phyloP scores from a whole-genome alignment of 2,329 filamentous ascomycete species.

The Fusarium sororula region DNA sequence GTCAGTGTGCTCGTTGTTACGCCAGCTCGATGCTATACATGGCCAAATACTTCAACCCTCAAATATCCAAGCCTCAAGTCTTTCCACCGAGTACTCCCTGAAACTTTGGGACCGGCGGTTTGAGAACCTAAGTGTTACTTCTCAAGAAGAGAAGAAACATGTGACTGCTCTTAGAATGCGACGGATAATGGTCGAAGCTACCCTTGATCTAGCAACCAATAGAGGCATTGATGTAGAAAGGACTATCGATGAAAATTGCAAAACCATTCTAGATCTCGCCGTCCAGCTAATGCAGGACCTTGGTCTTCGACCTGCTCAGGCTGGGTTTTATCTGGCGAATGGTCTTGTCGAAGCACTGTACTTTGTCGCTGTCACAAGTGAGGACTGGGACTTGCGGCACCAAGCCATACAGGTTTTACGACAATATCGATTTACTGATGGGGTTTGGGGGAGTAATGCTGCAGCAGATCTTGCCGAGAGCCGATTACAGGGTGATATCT shows the following conservation, averaged over 20 bases:
- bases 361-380: not conserved
- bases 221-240: accelerated
- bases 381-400: not conserved
- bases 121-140: accelerated
- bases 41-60: not conserved
- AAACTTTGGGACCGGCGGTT: not conserved
- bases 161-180: not conserved
- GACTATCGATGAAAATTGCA: not conserved
- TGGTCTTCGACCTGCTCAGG: not conserved
- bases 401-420: not conserved
- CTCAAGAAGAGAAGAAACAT: not conserved
- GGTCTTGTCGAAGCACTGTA: not conserved
- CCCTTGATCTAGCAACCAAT: accelerated
- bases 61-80: accelerated
- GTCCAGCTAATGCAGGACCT: not conserved
- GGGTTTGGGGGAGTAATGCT: not conserved
- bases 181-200: not conserved
- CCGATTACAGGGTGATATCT: not conserved
- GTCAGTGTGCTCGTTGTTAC: not conserved
- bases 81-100: accelerated
- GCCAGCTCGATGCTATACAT: not conserved
- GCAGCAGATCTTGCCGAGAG: not conserved
- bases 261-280: accelerated
- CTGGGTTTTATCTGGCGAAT: accelerated
- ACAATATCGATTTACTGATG: not conserved